Evolutionary conservation across 139 green algal genomes (phyloP).

Genomic region (Chlorella vulgaris): DNA sequence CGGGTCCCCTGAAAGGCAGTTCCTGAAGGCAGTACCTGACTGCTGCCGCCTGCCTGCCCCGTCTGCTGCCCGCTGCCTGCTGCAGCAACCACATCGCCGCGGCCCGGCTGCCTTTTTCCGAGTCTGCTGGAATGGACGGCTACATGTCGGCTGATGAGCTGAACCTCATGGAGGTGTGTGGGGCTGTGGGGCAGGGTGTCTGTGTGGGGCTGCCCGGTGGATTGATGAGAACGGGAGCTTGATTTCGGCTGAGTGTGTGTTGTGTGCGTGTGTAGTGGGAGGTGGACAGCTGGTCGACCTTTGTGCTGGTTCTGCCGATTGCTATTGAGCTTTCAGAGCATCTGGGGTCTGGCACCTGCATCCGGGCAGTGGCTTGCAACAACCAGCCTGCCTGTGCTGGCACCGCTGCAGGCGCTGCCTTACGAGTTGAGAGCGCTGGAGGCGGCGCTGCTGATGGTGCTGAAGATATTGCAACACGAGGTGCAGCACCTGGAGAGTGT

Average conservation of each 20-base stretch:
- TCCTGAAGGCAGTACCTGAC: too few relatives aligned
- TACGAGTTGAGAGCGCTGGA: conserved; percentile 41
- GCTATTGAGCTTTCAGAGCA: too few relatives aligned
- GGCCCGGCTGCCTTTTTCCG: conserved; percentile 1
- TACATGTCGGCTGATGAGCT: conserved; percentile 27
- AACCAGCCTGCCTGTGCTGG: not conserved
- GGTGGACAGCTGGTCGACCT: not conserved
- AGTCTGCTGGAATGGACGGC: not conserved
- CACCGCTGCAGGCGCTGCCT: conserved; percentile 19
- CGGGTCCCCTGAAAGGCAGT: too few relatives aligned
- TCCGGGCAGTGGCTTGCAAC: too few relatives aligned
- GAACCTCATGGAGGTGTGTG: conserved; percentile 18
- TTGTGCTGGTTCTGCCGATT: not conserved
- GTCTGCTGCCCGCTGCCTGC: not conserved
- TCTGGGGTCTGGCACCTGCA: too few relatives aligned
- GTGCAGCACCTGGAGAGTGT: conserved; percentile 6
- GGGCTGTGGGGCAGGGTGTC: too few relatives aligned
- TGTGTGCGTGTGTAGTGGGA: too few relatives aligned
- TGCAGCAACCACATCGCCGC: conserved; percentile 20
- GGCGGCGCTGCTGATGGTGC: conserved; percentile 33
- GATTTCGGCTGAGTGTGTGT: too few relatives aligned
- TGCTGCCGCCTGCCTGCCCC: too few relatives aligned
- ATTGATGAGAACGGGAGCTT: too few relatives aligned
- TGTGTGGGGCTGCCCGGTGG: too few relatives aligned
- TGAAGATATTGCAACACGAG: conserved; percentile 23